Base-by-base conservation (phyloP, 495 filamentous ascomycete genomes). In the Peziza echinospora region DNA sequence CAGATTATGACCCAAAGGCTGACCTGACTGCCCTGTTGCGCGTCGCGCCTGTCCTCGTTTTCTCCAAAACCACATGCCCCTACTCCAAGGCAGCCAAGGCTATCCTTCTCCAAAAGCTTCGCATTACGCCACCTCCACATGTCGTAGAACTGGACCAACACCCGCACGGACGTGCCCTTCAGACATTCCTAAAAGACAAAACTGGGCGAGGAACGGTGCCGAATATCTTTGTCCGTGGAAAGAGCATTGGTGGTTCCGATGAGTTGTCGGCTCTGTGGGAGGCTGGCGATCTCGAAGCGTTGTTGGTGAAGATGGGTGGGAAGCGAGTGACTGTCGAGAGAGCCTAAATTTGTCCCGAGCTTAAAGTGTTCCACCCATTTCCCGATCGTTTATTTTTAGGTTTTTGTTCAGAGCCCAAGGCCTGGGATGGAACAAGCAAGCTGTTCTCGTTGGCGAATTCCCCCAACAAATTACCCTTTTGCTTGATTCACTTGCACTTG, bases 1-100 rank as follows among this genome's bases (percentile, higher is more conserved):
- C 7, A 11, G 22, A 13, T 6, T 43, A 49, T 54, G 40, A 55
- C 41, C 39, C 23, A 5, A 47, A 24, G 22, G 44, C 41, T 49
- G 44, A n/a, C 10, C 26, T 23, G 21, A 30, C 26, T 30, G 49
- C 63, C 62, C 55, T 54, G 43, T 11, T 16, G n/a, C 24, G 22
- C 7, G 17, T 46, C 47, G 17, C 40, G 41, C 24, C 56, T 85
- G 81, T 94, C 43, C 82, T 94, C 55, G 82, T 97, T 45, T 94
- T 96, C 67, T 92, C 84, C 46, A 96, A 96, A 62, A 75, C 80
- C 1, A 92, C 83, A 63, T 97, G 89, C 63, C 83, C 80, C 0
- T 76, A 73, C 65, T 93, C 85, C 40, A 72, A 70, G 49, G 73
- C 70, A 51, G 89, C 87, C 11, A 97, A 97, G 62, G 62, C 63